A percentile compares a stretch with the other conserved stretches of the same genome.
Evolutionary conservation across 192 early-diverging fungal species (phyloP).

Genomic region (Podila clonocystis): DNA sequence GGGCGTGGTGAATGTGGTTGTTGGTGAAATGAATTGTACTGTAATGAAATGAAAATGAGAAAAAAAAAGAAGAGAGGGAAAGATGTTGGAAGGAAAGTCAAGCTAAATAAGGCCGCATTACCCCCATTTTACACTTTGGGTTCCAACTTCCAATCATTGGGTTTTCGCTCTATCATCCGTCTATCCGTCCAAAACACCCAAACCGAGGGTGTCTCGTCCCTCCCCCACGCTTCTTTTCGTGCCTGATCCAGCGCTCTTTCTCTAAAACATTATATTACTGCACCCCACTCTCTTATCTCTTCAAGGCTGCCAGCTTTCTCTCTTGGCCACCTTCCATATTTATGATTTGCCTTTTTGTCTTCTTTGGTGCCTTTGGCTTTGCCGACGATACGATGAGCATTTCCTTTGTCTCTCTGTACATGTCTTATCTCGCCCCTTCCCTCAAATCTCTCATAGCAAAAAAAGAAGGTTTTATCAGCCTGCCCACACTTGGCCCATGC

Average conservation of each 20-base stretch:
- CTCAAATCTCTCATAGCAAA: neutral
- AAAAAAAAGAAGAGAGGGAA: neutral
- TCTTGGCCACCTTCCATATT: too few species aligned
- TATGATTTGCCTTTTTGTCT: too few species aligned
- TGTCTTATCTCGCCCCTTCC: neutral
- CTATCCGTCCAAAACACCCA: neutral
- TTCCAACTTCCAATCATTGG: too few species aligned
- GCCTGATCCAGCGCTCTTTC: too few species aligned
- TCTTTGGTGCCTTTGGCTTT: too few species aligned
- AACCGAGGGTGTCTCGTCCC: neutral
- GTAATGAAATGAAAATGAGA: neutral
- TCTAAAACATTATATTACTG: too few species aligned
- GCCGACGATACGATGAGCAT: too few species aligned
- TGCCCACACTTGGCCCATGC: too few species aligned
- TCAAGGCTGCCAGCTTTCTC: too few species aligned
- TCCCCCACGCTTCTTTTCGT: neutral
- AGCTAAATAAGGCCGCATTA: neutral
- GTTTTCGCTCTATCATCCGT: neutral
- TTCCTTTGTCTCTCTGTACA: too few species aligned
- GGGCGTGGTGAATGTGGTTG: neutral
- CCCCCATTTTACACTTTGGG: neutral
- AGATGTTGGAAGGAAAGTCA: neutral
- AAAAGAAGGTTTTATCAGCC: neutral
- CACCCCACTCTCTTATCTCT: too few species aligned
- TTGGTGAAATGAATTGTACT: neutral